These are phyloP conservation scores for Debaryomyces tyrocola DNA, from an alignment of 805 yeast genomes.

Conservation along the genomic window DNA sequence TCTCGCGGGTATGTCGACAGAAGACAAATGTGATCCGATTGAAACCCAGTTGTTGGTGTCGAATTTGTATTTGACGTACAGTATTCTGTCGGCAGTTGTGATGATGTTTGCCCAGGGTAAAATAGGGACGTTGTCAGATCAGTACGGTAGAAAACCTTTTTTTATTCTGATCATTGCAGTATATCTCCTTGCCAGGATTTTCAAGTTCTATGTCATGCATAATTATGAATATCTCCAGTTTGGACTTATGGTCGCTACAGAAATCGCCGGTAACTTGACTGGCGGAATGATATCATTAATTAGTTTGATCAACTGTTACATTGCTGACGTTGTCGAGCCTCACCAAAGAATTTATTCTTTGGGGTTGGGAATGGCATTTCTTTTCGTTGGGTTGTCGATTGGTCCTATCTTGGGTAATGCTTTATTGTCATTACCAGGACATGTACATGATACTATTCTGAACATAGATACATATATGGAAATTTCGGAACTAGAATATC, in stretches of 20 bases:
- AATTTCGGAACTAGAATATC: slow-evolving; percentile 19
- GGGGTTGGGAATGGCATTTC: slow-evolving; percentile 58
- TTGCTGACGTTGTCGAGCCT: slow-evolving; percentile 71
- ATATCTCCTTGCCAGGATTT: slow-evolving; percentile 20
- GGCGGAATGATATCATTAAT: slow-evolving; percentile 63
- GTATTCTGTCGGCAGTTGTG: slow-evolving; percentile 43
- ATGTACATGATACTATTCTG: not conserved
- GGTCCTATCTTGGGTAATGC: slow-evolving; percentile 65
- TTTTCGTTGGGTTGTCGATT: slow-evolving; percentile 58
- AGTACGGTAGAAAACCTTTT: slow-evolving; percentile 35
- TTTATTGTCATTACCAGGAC: slow-evolving; percentile 10
- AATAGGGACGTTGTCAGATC: slow-evolving; percentile 37
- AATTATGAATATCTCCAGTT: slow-evolving; percentile 30
- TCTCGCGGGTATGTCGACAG: slow-evolving; percentile 9
- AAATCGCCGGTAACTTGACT: slow-evolving; percentile 48
- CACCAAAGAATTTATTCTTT: slow-evolving; percentile 55
- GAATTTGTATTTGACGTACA: slow-evolving; percentile 45
- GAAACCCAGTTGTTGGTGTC: slow-evolving; percentile 44
- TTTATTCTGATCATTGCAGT: slow-evolving; percentile 17
- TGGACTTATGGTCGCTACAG: slow-evolving; percentile 40
- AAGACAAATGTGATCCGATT: slow-evolving; percentile 27
- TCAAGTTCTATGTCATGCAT: slow-evolving; percentile 25
- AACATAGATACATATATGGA: not conserved
- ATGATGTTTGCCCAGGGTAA: slow-evolving; percentile 58
- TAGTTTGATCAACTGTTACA: slow-evolving; percentile 64